Base-by-base conservation (phyloP, 2,329 filamentous ascomycete genomes). In the Calonectria montana region DNA sequence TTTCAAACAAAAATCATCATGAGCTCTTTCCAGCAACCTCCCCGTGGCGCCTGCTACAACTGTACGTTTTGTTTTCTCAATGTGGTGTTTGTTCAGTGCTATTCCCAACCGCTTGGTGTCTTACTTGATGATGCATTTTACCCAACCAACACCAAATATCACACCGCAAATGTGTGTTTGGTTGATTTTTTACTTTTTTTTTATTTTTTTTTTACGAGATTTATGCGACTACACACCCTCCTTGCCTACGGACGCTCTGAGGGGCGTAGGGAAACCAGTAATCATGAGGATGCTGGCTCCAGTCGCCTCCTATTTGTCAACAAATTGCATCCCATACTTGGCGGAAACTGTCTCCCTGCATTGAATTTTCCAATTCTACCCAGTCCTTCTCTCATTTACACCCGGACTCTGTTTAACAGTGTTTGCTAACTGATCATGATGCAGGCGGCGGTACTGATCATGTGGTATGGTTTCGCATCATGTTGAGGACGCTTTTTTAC, bases 391-490 rank as follows among this genome's bases (percentile, higher is more conserved):
- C 41, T 66, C 37, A 59, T 41, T 27, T 50, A 18, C 37, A 23
- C 37, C 29, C 59, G n/a, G 67, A 64, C 23, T 61, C 43, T 50
- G 45, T 69, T 62, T 23, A 9, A 47, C 66, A 73, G 74, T 47
- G 55, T 16, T 41, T 48, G 57, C 77, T 79, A 67, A 81, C 76
- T 73, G 69, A 72, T 79, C 70, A 75, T 65, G 74, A 63, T 72
- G 69, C 84, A 94, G 93, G 93, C 87, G 93, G 93, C 85, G 91
- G 93, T 83, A 88, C 90, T 77, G 90, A 90, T 80, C 93, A 95
- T 84, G 92, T 94, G 92, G 92, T 94, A 92, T 87, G 87, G 74
- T 21, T 50, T 39, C 1, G 10, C 48, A 21, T 10, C 39, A 71
- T 74, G 73, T 73, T 76, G 66, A 63, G 62, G 73, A 71, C 39